These are phyloP conservation scores for Fusarium liriodendri DNA, from an alignment of 2,329 filamentous ascomycete genomes.

Conservation along the genomic window DNA sequence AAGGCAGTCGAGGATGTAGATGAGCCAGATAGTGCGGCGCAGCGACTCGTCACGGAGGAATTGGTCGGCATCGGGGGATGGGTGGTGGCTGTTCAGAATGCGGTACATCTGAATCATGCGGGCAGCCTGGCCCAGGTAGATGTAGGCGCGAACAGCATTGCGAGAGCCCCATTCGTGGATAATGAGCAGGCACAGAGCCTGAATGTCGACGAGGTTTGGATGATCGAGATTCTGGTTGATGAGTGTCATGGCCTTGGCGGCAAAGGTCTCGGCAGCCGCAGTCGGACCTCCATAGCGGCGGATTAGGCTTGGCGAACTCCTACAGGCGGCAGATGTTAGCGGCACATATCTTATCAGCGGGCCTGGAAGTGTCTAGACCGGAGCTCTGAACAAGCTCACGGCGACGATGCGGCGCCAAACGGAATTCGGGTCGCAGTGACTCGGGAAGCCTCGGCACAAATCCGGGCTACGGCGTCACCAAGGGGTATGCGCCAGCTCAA, in stretches of 20 bases:
- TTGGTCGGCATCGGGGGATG: slow-evolving; percentile 63
- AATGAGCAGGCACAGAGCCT: slow-evolving; percentile 69
- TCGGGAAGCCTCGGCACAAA: slow-evolving; percentile 39
- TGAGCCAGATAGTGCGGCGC: slow-evolving; percentile 70
- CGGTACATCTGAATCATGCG: slow-evolving; percentile 74
- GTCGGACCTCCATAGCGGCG: slow-evolving; percentile 69
- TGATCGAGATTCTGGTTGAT: slow-evolving; percentile 70
- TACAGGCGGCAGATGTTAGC: slow-evolving; percentile 43
- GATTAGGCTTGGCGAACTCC: slow-evolving; percentile 67
- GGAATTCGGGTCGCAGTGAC: slow-evolving; percentile 13
- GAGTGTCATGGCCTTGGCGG: slow-evolving; percentile 66
- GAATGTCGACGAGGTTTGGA: slow-evolving; percentile 69
- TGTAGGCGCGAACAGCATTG: slow-evolving; percentile 71
- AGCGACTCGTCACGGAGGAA: slow-evolving; percentile 72
- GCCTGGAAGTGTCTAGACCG: background rate
- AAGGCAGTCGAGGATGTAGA: slow-evolving; percentile 72
- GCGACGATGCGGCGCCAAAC: background rate
- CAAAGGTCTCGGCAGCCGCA: slow-evolving; percentile 68
- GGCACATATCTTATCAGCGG: background rate
- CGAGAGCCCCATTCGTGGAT: slow-evolving; percentile 73
- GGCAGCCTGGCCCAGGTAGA: slow-evolving; percentile 71
- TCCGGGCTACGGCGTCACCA: slow-evolving; percentile 25
- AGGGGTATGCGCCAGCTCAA: slow-evolving; percentile 18
- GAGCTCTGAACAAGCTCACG: background rate
- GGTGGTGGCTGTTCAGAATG: slow-evolving; percentile 67